phyloP scores from a whole-genome alignment of 495 filamentous ascomycete genomes.

The Cudoniella acicularis region DNA sequence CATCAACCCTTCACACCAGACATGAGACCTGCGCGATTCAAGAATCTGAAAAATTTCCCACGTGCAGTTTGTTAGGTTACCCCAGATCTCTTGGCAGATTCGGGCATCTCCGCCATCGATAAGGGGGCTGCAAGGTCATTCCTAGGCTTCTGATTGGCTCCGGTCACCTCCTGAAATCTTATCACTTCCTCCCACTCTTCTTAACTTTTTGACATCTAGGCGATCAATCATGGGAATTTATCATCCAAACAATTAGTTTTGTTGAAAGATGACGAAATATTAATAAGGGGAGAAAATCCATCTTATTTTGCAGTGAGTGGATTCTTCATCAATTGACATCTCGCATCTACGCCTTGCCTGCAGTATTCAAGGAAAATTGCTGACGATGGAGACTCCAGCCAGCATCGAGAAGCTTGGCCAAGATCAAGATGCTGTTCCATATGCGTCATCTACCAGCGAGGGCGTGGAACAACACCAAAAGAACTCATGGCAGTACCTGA shows the following conservation, averaged over 20 bases:
- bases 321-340: background rate
- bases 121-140: constrained; percentile 1
- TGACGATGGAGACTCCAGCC: constrained; percentile 17
- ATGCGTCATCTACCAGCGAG: constrained; percentile 12
- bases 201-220: background rate
- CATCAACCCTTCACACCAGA: background rate
- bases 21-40: too few relatives aligned
- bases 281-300: background rate
- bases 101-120: constrained; percentile 20
- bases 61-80: constrained; percentile 5
- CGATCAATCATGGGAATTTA: background rate
- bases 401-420: constrained; percentile 17
- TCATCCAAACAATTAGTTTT: background rate
- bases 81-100: constrained; percentile 15
- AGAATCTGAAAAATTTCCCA: background rate
- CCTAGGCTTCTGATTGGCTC: constrained; percentile 7
- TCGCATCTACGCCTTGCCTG: background rate
- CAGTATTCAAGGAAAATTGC: background rate
- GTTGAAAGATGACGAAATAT: background rate
- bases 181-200: constrained; percentile 16
- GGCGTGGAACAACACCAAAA: background rate
- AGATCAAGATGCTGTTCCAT: constrained; percentile 10
- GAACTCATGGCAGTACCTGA: constrained; percentile 30
- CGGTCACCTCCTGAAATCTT: constrained; percentile 17
- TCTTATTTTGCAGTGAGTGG: background rate